phyloP scores from a whole-genome alignment of 106 monocot genomes.

The Allium fistulosum region DNA sequence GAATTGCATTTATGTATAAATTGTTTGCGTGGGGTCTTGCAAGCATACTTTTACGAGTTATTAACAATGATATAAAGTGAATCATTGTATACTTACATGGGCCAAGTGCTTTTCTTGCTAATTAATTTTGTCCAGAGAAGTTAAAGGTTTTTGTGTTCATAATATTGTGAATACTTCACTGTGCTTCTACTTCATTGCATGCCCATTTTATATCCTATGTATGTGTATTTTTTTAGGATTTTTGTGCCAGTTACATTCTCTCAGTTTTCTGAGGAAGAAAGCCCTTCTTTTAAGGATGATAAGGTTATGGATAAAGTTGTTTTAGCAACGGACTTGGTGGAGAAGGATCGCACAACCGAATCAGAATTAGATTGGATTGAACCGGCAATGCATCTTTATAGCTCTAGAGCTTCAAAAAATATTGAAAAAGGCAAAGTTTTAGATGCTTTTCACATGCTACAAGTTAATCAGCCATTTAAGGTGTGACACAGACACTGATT shows the following conservation, averaged over 20 bases:
- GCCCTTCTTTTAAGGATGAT: slow-evolving; percentile 2
- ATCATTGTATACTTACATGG: no score
- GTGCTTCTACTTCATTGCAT: no score
- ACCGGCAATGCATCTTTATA: slow-evolving; percentile 35
- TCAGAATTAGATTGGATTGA: slow-evolving; percentile 54
- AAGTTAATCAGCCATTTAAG: slow-evolving; percentile 51
- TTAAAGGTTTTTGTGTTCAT: no score
- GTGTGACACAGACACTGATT: slow-evolving; percentile 6
- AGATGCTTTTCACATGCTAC: slow-evolving; percentile 49
- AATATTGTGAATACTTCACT: no score
- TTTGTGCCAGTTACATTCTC: slow-evolving; percentile 20
- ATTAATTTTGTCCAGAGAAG: no score
- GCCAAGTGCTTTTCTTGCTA: no score
- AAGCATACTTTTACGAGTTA: no score
- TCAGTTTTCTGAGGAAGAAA: slow-evolving; percentile 19
- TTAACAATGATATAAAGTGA: no score
- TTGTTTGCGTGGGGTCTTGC: no score
- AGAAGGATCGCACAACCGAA: slow-evolving; percentile 6
- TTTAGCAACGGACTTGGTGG: slow-evolving; percentile 2
- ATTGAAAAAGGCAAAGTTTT: slow-evolving; percentile 28
- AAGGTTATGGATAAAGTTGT: slow-evolving; percentile 15
- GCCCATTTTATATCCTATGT: no score
- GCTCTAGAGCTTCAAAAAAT: slow-evolving; percentile 13
- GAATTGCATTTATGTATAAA: no score
- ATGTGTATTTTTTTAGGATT: slow-evolving; percentile 10